Percentiles rank a stretch among this genome's conserved stretches.
phyloP scores from a whole-genome alignment of 2,329 filamentous ascomycete genomes.

The Aspergillus neoniger region DNA sequence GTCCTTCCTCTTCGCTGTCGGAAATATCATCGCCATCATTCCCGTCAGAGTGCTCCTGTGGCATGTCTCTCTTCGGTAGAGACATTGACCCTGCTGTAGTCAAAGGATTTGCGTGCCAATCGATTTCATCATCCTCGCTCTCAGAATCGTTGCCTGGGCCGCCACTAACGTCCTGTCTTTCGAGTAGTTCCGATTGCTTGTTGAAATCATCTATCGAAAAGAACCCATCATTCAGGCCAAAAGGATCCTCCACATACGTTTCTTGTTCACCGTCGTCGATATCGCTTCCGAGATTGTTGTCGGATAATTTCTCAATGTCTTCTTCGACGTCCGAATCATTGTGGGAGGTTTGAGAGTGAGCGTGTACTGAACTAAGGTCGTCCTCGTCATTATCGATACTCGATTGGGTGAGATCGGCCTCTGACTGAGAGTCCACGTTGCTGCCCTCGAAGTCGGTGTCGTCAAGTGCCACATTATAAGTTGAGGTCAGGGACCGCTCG shows the following conservation, averaged over 20 bases:
- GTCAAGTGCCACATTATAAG: constrained; percentile 12
- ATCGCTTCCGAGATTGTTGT: constrained; percentile 23
- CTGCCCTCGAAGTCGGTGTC: constrained; percentile 20
- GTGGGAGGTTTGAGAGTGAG: constrained; percentile 11
- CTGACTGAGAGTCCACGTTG: constrained; percentile 17
- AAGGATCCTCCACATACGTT: constrained; percentile 69
- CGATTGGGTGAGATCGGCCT: constrained; percentile 16
- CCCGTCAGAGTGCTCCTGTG: constrained; percentile 34
- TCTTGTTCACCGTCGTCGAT: constrained; percentile 41
- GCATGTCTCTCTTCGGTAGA: constrained; percentile 6
- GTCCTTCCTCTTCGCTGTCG: constrained; percentile 65
- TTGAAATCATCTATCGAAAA: constrained; percentile 99
- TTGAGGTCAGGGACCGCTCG: constrained; percentile 6
- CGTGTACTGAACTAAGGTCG: constrained; percentile 9
- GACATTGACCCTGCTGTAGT: constrained; percentile 32
- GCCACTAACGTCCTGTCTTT: constrained; percentile 77
- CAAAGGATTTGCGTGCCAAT: constrained; percentile 82
- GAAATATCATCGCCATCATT: constrained; percentile 61
- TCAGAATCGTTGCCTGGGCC: constrained; percentile 72
- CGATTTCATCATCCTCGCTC: constrained; percentile 78
- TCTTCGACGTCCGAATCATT: constrained; percentile 15
- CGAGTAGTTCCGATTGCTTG: constrained; percentile 84
- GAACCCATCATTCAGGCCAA: constrained; percentile 94
- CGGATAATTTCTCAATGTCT: constrained; percentile 12
- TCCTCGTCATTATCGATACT: constrained; percentile 21